A percentile compares a stretch with the other conserved stretches of the same genome.
Conservation (phyloP, 2,329 filamentous ascomycete species). For the Penicillium sp. region DNA sequence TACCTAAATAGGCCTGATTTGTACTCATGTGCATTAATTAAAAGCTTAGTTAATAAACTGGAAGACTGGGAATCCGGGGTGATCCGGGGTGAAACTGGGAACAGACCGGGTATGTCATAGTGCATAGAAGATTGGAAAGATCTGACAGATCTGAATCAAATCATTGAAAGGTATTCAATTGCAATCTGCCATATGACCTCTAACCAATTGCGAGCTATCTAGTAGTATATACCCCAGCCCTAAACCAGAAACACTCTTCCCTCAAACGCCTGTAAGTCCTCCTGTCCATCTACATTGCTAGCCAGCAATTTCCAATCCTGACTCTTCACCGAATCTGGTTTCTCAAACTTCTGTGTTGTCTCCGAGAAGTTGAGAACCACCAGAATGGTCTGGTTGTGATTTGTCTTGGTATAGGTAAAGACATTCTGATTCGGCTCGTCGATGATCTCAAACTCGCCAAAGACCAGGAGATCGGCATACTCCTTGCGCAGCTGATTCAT, state of each 20-base stretch:
- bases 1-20: neutral
- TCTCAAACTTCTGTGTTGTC: constrained; percentile 2
- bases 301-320: constrained; percentile 20
- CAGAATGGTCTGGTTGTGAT: neutral
- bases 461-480: constrained; percentile 55
- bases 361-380: constrained; percentile 18
- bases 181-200: neutral
- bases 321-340: neutral
- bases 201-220: neutral
- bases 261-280: constrained; percentile 30
- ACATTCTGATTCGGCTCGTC: constrained; percentile 8
- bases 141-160: neutral
- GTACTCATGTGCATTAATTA: neutral
- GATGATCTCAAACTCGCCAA: constrained; percentile 34
- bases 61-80: neutral
- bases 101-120: neutral
- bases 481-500: constrained; percentile 48
- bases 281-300: constrained; percentile 18
- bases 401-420: constrained; percentile 22
- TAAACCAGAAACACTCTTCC: constrained; percentile 30
- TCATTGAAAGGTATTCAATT: neutral
- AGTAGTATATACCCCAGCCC: neutral
- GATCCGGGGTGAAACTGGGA: neutral
- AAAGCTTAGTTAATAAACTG: neutral
- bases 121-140: neutral